Percentiles rank a stretch among this genome's conserved stretches.
These are phyloP conservation scores for Chiua sp. DNA, from an alignment of 1,284 basidiomycete species.

Conservation along the genomic window DNA sequence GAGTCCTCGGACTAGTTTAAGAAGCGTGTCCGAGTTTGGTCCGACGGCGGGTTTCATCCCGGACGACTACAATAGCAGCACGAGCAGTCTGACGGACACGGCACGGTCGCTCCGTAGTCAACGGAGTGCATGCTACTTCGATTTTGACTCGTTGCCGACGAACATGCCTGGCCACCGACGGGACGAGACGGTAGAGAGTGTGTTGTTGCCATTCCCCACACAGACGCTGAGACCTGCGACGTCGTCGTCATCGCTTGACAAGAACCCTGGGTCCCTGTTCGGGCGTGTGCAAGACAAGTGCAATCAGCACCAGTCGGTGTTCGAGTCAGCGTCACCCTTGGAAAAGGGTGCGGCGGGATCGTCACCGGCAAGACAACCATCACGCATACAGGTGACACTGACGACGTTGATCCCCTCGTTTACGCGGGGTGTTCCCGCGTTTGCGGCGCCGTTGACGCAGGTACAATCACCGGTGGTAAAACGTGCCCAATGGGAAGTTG, in stretches of 20 bases:
- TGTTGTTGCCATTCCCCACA: not conserved
- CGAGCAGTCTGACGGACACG: conserved; percentile 12
- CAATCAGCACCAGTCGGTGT: conserved; percentile 12
- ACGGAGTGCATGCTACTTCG: conserved; percentile 26
- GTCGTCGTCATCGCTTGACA: not conserved
- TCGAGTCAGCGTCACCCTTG: not conserved
- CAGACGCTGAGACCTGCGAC: not conserved
- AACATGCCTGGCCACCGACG: not conserved
- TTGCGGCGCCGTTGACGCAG: conserved; percentile 68
- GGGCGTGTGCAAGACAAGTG: conserved; percentile 38
- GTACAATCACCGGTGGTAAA: conserved; percentile 72
- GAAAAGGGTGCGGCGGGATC: conserved; percentile 1
- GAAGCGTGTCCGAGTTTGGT: conserved; percentile 18
- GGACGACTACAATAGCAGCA: conserved; percentile 12
- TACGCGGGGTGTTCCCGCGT: conserved; percentile 65
- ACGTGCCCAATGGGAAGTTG: conserved; percentile 79
- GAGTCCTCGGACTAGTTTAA: not conserved
- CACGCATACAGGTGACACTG: conserved; percentile 1
- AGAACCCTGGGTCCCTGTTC: conserved; percentile 10
- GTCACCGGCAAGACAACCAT: not conserved
- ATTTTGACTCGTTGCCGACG: conserved; percentile 30
- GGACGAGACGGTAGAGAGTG: too few relatives aligned
- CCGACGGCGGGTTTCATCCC: conserved; percentile 38
- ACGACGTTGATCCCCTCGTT: conserved; percentile 51
- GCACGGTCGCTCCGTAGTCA: conserved; percentile 18